phyloP scores from a whole-genome alignment of 108 stramenopile genomes.

The Fistulifera solaris region DNA sequence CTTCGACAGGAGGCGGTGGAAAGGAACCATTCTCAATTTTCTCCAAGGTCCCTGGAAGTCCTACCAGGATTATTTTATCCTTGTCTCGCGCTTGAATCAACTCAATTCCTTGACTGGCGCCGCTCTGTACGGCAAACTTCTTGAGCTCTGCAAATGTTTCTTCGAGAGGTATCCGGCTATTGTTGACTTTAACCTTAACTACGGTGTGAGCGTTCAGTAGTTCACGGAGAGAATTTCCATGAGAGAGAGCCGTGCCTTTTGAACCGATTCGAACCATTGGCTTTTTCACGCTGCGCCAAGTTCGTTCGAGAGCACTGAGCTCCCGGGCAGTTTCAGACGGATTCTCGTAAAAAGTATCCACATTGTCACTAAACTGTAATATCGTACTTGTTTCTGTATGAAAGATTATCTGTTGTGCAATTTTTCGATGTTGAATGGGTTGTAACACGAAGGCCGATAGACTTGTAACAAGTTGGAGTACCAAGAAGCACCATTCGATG shows the following conservation, averaged over 20 bases:
- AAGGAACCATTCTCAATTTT: slow-evolving; percentile 34
- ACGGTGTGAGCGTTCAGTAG: slow-evolving; percentile 46
- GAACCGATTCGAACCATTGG: slow-evolving; percentile 42
- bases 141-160: slow-evolving; percentile 24
- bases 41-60: slow-evolving; percentile 39
- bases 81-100: slow-evolving; percentile 33
- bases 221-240: slow-evolving; percentile 53
- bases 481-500: too few species aligned
- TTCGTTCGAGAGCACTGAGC: slow-evolving; percentile 17
- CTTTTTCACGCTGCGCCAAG: slow-evolving; percentile 50
- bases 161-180: slow-evolving; percentile 18
- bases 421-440: too few species aligned
- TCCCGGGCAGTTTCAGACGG: too few species aligned
- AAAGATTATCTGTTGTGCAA: too few species aligned
- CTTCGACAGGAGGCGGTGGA: slow-evolving; percentile 28
- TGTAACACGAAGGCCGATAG: too few species aligned
- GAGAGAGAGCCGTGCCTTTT: slow-evolving; percentile 36
- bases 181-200: slow-evolving; percentile 58
- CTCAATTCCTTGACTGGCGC: slow-evolving; percentile 38
- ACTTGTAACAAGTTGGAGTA: too few species aligned
- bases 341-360: too few species aligned
- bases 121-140: slow-evolving; percentile 31
- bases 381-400: too few species aligned
- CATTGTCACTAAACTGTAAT: too few species aligned
- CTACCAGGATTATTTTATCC: slow-evolving; percentile 40